Base-by-base conservation (phyloP, 2,329 filamentous ascomycete species). In the Lasiodiplodia hormozganensis region DNA sequence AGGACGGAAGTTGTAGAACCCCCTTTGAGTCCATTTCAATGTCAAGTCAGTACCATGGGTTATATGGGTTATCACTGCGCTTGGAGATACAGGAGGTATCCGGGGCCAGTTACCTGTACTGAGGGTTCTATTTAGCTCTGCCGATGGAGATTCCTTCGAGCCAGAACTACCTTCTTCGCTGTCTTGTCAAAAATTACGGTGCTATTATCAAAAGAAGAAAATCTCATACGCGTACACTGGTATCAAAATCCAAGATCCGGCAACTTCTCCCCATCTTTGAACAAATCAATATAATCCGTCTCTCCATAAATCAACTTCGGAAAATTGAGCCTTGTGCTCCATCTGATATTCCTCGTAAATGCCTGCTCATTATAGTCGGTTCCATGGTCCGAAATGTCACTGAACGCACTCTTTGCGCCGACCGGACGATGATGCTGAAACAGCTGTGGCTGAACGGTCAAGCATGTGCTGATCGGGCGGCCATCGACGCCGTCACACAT, bases 401-500 rank as follows among this genome's bases (percentile, higher is more conserved):
- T 74, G 2, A 28, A 67, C 0, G 36, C 8, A 2, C 8, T 4
- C 6, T 53, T 70, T 5, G 69, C 66, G 36, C 71, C 71, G 12
- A 67, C 58, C 31, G 70, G 69, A 40, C 72, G 73, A 65, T 73
- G 68, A 21, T 73, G 73, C 25, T 71, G 71, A 25, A 76, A 75
- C 2, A 75, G 65, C 53, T 73, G 72, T 16, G 76, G 75, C 58
- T 73, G 72, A 38, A 75, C 73, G 6, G 73, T 74, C 11, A 77
- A 28, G 66, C 76, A 77, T 43, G 74, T 65, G 0, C 71, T 71
- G 51, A 68, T 72, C 34, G n/a, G 7, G 10, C 57, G 43, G 10
- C 43, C 60, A 47, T 72, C 65, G 18, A 71, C 67, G 38, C 74
- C 72, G 60, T 78, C 73, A 68, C 76, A 73, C 51, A 80, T 70